These are phyloP conservation scores for Trapa incisa DNA, from an alignment of 345 rosid genomes.

Conservation along the genomic window DNA sequence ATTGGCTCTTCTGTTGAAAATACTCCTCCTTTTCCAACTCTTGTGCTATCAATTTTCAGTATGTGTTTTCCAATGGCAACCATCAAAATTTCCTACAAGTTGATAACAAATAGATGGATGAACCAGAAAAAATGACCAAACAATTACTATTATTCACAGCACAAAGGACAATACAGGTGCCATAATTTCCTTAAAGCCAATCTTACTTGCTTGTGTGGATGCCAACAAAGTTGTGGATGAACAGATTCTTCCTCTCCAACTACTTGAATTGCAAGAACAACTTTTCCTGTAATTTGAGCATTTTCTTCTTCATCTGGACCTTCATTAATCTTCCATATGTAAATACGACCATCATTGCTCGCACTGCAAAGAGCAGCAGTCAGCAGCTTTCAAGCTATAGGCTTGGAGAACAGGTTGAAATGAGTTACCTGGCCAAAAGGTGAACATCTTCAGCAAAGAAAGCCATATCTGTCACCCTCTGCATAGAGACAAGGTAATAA, in stretches of 20 bases:
- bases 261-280: conserved; percentile 44
- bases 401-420: background rate
- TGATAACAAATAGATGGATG: background rate
- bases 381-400: background rate
- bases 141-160: background rate
- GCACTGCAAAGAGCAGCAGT: conserved; percentile 28
- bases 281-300: conserved; percentile 51
- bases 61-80: conserved; percentile 55
- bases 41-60: conserved; percentile 46
- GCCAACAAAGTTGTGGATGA: conserved; percentile 69
- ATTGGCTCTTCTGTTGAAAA: conserved; percentile 51
- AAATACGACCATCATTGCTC: conserved; percentile 47
- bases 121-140: background rate
- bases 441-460: conserved; percentile 25
- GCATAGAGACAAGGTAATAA: no score
- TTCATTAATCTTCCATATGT: conserved; percentile 51
- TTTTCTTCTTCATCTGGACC: conserved; percentile 13
- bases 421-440: conserved; percentile 53
- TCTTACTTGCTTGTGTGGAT: conserved; percentile 69
- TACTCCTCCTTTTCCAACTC: conserved; percentile 29
- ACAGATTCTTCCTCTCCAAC: conserved; percentile 28
- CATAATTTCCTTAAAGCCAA: background rate
- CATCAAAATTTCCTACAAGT: conserved; percentile 48
- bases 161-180: background rate
- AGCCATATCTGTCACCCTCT: no score